Conservation (phyloP, 805 yeast species). For the Saturnispora dispora region DNA sequence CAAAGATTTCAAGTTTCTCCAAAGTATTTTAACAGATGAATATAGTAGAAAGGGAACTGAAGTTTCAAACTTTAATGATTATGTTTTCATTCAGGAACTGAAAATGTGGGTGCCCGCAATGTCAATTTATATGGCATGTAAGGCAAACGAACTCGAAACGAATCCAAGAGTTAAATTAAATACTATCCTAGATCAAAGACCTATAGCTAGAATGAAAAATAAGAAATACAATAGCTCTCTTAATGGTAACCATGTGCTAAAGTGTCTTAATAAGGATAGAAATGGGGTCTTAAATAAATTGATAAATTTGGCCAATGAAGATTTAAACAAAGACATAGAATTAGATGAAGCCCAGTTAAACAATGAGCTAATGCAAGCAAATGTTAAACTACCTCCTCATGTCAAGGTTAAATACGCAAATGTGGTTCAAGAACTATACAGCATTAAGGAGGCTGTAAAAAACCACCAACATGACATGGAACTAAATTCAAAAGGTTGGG, state of each 20-base stretch:
- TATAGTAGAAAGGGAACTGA: background rate
- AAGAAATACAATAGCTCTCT: background rate
- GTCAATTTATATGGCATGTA: slow-evolving; percentile 4
- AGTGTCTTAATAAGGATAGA: slow-evolving; percentile 1
- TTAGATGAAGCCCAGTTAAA: background rate
- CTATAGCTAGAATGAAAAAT: background rate
- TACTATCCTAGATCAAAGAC: background rate
- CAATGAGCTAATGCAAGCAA: background rate
- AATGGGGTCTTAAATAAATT: slow-evolving; percentile 1
- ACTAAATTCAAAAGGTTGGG: background rate
- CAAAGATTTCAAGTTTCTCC: background rate
- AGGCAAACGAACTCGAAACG: background rate
- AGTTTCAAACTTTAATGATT: slow-evolving; percentile 1
- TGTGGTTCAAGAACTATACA: slow-evolving; percentile 4
- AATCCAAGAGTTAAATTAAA: background rate
- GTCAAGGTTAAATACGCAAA: slow-evolving; percentile 1
- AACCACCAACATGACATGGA: slow-evolving; percentile 3
- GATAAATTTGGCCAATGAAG: background rate
- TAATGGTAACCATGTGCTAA: background rate
- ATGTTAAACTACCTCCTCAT: background rate
- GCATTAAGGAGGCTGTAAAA: background rate
- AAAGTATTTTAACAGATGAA: slow-evolving; percentile 4
- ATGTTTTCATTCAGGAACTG: slow-evolving; percentile 5
- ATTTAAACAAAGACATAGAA: background rate
- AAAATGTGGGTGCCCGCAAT: slow-evolving; percentile 3